Percentiles rank a stretch among this genome's conserved stretches.
These are phyloP conservation scores for Clathrus columnatus DNA, from an alignment of 768 basidiomycete species.

Conservation along the genomic window DNA sequence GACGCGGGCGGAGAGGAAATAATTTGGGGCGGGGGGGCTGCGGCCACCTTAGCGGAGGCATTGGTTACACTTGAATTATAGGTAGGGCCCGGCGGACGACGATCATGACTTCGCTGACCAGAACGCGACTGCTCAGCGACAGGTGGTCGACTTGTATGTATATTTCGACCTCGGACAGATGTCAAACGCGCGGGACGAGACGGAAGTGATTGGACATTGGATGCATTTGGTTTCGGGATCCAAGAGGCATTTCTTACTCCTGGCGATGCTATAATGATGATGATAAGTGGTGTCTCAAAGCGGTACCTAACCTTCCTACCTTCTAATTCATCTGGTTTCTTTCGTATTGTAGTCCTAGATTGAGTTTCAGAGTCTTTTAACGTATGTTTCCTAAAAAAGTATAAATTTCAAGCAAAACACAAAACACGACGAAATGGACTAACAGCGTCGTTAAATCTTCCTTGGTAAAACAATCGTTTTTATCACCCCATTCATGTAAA, in stretches of 20 bases:
- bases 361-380: constrained; percentile 82
- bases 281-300: neutral
- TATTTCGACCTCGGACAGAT: neutral
- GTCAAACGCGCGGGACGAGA: neutral
- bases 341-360: constrained; percentile 37
- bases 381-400: constrained; percentile 66
- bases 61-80: constrained; percentile 29
- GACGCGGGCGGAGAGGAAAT: constrained; percentile 53
- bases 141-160: constrained; percentile 11
- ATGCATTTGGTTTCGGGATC: constrained; percentile 1
- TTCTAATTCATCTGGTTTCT: constrained; percentile 56
- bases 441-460: constrained; percentile 91
- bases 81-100: constrained; percentile 26
- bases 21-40: constrained; percentile 37
- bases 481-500: constrained; percentile 97
- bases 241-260: constrained; percentile 6
- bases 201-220: constrained; percentile 1
- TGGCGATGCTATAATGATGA: neutral
- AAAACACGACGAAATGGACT: constrained; percentile 21
- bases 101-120: constrained; percentile 33
- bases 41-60: constrained; percentile 23
- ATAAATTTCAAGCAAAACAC: neutral
- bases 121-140: neutral
- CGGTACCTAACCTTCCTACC: constrained; percentile 9
- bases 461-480: constrained; percentile 95